A percentile compares a stretch with the other conserved stretches of the same genome.
Evolutionary conservation across 306 rosid genomes (phyloP).

Genomic region (Inga leiocalycina): DNA sequence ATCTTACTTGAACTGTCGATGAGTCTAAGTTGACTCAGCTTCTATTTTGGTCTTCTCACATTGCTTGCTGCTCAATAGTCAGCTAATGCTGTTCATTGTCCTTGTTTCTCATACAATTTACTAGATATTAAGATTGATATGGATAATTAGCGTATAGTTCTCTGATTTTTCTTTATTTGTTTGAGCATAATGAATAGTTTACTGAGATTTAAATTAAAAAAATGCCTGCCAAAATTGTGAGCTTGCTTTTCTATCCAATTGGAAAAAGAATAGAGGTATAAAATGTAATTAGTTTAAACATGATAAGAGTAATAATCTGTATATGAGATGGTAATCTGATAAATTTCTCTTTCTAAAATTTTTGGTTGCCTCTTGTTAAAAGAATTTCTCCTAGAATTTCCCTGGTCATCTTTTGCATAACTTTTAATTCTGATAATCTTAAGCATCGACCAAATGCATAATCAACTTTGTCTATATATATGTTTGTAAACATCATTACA

Average conservation of each 20-base stretch:
- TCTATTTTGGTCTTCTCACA: no score
- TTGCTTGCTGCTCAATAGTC: neutral
- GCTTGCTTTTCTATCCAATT: neutral
- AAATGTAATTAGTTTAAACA: slow-evolving; percentile 6
- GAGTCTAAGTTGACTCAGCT: no score
- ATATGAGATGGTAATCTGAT: slow-evolving; percentile 15
- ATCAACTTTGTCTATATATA: neutral
- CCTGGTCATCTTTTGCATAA: neutral
- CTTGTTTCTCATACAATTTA: neutral
- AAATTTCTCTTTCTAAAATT: neutral
- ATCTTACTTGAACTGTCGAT: neutral
- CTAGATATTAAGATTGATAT: neutral
- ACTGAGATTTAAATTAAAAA: slow-evolving; percentile 22
- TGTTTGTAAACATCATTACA: neutral
- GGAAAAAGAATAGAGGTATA: neutral
- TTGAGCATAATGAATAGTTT: neutral
- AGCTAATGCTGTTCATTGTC: slow-evolving; percentile 11
- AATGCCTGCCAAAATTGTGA: neutral
- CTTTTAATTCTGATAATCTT: slow-evolving; percentile 20
- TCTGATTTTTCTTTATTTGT: neutral
- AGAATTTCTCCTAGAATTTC: neutral
- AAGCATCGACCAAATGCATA: neutral
- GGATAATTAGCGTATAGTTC: neutral
- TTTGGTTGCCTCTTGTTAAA: neutral
- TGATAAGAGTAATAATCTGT: neutral